These are phyloP conservation scores for Gentiana straminea DNA, from an alignment of 257 asterid species.

Conservation along the genomic window DNA sequence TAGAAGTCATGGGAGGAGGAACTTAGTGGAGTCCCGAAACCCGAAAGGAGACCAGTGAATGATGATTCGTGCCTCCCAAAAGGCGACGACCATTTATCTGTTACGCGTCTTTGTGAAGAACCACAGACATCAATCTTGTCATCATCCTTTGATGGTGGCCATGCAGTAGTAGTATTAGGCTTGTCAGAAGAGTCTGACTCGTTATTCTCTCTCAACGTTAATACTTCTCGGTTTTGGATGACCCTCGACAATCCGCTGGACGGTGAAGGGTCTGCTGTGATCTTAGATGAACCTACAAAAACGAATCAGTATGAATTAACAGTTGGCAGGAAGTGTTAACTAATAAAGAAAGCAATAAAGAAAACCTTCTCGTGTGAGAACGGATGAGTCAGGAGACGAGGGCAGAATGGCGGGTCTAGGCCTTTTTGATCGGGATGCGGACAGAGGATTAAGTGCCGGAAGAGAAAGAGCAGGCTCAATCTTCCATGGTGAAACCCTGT, in stretches of 20 bases:
- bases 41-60: conserved; percentile 64
- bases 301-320: background rate
- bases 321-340: no score
- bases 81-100: conserved; percentile 53
- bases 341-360: background rate
- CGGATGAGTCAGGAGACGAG: conserved; percentile 71
- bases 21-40: conserved; percentile 58
- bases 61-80: conserved; percentile 62
- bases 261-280: conserved; percentile 62
- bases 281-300: conserved; percentile 54
- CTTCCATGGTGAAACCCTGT: conserved; percentile 95
- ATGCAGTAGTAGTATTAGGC: conserved; percentile 18
- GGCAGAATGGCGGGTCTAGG: conserved; percentile 62
- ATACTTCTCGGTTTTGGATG: conserved; percentile 91
- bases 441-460: conserved; percentile 77
- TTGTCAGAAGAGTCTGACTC: conserved; percentile 65
- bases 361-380: conserved; percentile 75
- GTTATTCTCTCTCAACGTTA: conserved; percentile 71
- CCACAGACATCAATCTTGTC: conserved; percentile 31
- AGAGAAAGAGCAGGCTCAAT: conserved; percentile 84
- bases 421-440: conserved; percentile 64
- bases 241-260: conserved; percentile 63
- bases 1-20: conserved; percentile 32
- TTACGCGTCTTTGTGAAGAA: conserved; percentile 41
- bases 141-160: conserved; percentile 51